Conservation (phyloP, 2,329 filamentous ascomycete genomes). For the Lomentospora prolificans region DNA sequence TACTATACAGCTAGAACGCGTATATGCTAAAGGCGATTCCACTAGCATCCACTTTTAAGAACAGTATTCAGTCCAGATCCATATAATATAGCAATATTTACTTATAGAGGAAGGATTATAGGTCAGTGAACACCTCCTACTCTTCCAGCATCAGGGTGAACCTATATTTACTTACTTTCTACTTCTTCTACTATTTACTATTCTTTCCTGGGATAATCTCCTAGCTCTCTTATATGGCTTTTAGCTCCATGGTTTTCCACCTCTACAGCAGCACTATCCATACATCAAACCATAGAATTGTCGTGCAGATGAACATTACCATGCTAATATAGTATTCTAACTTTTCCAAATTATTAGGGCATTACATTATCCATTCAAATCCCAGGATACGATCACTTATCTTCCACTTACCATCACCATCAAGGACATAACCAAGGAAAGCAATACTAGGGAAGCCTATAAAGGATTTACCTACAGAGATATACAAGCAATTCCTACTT, state of each 20-base stretch:
- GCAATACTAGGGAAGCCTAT: not conserved
- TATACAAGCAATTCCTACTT: not conserved
- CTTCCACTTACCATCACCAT: not conserved
- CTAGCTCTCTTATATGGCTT: too few relatives aligned
- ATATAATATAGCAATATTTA: conserved; percentile 3
- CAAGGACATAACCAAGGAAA: too few relatives aligned
- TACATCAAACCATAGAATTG: not conserved
- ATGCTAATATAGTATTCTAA: conserved; percentile 4
- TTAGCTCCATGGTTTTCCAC: too few relatives aligned
- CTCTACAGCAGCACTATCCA: not conserved
- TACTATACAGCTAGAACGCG: not conserved
- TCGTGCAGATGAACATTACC: not conserved
- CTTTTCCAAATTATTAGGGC: too few relatives aligned
- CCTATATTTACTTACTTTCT: too few relatives aligned
- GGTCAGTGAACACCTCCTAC: not conserved
- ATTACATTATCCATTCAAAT: not conserved
- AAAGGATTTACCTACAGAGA: not conserved
- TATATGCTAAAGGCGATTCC: not conserved
- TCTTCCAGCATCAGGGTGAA: too few relatives aligned
- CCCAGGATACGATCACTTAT: conserved; percentile 1
- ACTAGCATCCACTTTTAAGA: not conserved
- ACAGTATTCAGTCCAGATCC: conserved; percentile 8
- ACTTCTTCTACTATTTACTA: too few relatives aligned
- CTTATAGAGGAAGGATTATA: conserved; percentile 2
- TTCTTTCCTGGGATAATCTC: too few relatives aligned